phyloP scores from a whole-genome alignment of 148 eudicot genomes.

The Nyssa sinensis region DNA sequence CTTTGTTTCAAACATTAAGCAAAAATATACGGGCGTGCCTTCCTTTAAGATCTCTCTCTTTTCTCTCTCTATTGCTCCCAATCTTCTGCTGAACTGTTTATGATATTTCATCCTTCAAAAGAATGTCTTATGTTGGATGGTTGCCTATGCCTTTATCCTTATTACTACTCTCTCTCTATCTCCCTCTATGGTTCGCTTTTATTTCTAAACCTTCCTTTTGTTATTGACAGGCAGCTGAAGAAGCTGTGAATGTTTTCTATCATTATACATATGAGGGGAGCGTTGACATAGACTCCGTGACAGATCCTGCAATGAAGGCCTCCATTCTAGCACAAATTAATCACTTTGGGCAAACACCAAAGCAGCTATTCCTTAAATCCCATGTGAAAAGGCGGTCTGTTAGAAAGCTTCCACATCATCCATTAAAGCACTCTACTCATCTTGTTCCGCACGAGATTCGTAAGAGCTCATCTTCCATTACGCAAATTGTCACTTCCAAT shows the following conservation, averaged over 20 bases:
- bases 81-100: background rate
- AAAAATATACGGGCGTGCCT: background rate
- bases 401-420: constrained; percentile 62
- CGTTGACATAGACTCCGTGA: constrained; percentile 88
- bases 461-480: constrained; percentile 62
- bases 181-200: constrained; percentile 4
- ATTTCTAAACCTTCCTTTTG: constrained; percentile 14
- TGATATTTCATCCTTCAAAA: constrained; percentile 1
- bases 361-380: constrained; percentile 81
- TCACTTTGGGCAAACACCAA: constrained; percentile 98
- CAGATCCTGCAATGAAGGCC: constrained; percentile 96
- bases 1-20: background rate
- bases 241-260: constrained; percentile 95
- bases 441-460: constrained; percentile 67
- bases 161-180: constrained; percentile 7
- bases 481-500: constrained; percentile 60
- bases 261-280: constrained; percentile 95
- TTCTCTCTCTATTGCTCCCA: background rate
- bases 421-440: constrained; percentile 58
- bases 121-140: background rate
- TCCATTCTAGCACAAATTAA: constrained; percentile 96
- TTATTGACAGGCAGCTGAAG: constrained; percentile 85
- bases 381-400: constrained; percentile 74
- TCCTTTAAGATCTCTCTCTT: too few species aligned
- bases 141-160: background rate